Conservation (phyloP, 2,329 filamentous ascomycete species). For the Pseudogymnoascus sp. region DNA sequence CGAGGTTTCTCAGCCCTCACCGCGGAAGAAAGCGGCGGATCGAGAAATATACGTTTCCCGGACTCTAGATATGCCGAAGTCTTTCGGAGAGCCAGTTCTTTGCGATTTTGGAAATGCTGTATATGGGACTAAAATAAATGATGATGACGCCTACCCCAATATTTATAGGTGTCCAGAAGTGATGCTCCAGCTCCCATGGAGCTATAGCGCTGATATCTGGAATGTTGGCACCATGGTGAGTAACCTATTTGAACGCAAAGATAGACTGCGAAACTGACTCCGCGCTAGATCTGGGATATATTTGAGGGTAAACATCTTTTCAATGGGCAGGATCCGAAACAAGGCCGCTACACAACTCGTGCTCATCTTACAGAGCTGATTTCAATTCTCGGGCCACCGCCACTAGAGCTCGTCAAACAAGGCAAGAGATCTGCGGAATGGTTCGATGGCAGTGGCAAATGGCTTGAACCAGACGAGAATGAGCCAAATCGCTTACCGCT, state of each 20-base stretch:
- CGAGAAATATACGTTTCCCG: slow-evolving; percentile 38
- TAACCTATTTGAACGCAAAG: slow-evolving; percentile 5
- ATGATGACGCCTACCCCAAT: slow-evolving; percentile 33
- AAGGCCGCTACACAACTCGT: slow-evolving; percentile 14
- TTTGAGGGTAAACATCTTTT: slow-evolving; percentile 19
- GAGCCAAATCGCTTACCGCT: slow-evolving; percentile 15
- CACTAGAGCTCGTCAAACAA: slow-evolving; percentile 12
- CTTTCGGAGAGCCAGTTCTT: slow-evolving; percentile 31
- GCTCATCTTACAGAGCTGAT: slow-evolving; percentile 19
- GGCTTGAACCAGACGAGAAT: slow-evolving; percentile 15
- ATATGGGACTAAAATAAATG: slow-evolving; percentile 28
- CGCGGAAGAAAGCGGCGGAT: slow-evolving; percentile 36
- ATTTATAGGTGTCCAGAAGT: slow-evolving; percentile 39
- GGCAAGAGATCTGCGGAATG: slow-evolving; percentile 14
- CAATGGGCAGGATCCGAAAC: slow-evolving; percentile 13
- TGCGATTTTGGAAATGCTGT: slow-evolving; percentile 44
- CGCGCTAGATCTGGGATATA: slow-evolving; percentile 16
- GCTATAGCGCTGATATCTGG: slow-evolving; percentile 23
- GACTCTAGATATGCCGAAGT: slow-evolving; percentile 29
- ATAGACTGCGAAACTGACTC: slow-evolving; percentile 8
- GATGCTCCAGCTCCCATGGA: slow-evolving; percentile 31
- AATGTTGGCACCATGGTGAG: slow-evolving; percentile 20
- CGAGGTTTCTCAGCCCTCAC: slow-evolving; percentile 33
- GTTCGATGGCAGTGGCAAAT: slow-evolving; percentile 15
- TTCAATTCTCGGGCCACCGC: slow-evolving; percentile 17